Evolutionary conservation across 805 yeast genomes (phyloP).

Genomic region (Henningerozyma blattae): DNA sequence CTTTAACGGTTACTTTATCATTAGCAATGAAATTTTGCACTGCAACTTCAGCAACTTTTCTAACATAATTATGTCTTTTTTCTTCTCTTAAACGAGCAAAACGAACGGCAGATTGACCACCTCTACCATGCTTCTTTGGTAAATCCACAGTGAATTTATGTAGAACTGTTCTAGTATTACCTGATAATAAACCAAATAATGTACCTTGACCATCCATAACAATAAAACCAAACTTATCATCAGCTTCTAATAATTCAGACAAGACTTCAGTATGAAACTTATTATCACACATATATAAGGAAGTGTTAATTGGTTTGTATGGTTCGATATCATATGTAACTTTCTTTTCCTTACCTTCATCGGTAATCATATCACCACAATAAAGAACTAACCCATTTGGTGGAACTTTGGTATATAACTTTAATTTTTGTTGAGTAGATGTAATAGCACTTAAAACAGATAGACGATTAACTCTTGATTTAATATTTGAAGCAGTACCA

Average conservation of each 20-base stretch:
- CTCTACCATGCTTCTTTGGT: constrained; percentile 99
- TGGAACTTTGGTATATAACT: constrained; percentile 81
- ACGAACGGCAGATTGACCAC: constrained; percentile 99
- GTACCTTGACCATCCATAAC: constrained; percentile 99
- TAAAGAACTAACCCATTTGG: constrained; percentile 89
- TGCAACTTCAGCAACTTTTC: constrained; percentile 97
- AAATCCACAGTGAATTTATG: constrained; percentile 95
- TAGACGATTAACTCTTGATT: constrained; percentile 92
- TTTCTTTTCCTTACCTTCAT: constrained; percentile 95
- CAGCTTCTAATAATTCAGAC: constrained; percentile 85
- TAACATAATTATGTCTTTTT: constrained; percentile 95
- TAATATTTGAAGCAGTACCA: constrained; percentile 97
- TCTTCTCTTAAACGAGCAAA: constrained; percentile 98
- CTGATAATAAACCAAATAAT: constrained; percentile 86
- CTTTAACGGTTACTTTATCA: constrained; percentile 90
- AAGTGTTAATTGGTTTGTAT: constrained; percentile 97
- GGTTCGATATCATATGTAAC: constrained; percentile 97
- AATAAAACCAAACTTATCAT: constrained; percentile 93
- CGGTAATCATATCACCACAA: constrained; percentile 97
- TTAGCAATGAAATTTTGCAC: constrained; percentile 93
- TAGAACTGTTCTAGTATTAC: constrained; percentile 92
- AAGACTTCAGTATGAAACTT: constrained; percentile 97
- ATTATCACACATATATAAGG: constrained; percentile 90
- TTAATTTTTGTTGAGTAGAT: constrained; percentile 93
- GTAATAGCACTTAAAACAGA: constrained; percentile 95